phyloP scores from a whole-genome alignment of 2,329 filamentous ascomycete species.

The Pseudodiploospora longispora region DNA sequence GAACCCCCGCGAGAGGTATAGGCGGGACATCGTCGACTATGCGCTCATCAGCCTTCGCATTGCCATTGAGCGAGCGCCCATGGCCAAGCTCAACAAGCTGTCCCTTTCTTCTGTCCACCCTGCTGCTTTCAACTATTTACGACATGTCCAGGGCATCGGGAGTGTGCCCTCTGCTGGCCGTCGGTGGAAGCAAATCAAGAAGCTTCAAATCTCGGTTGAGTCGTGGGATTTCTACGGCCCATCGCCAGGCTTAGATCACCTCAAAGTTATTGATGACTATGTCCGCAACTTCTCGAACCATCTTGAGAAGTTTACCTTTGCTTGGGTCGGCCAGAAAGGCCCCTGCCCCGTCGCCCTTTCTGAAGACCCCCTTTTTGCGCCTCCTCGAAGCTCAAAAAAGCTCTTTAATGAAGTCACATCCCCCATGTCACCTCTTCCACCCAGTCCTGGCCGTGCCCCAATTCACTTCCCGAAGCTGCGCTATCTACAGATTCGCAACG shows the following conservation, averaged over 20 bases:
- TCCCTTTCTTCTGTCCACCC: constrained; percentile 69
- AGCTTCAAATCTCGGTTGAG: constrained; percentile 65
- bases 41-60: constrained; percentile 81
- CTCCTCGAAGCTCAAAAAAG: constrained; percentile 45
- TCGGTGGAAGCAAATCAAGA: constrained; percentile 70
- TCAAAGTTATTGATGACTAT: constrained; percentile 75
- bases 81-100: constrained; percentile 59
- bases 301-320: constrained; percentile 65
- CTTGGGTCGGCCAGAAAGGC: constrained; percentile 68
- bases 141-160: constrained; percentile 66
- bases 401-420: constrained; percentile 58
- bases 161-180: constrained; percentile 62
- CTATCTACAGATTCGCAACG: constrained; percentile 64
- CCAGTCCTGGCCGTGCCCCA: constrained; percentile 41
- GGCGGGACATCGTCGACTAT: constrained; percentile 76
- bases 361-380: constrained; percentile 60
- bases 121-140: constrained; percentile 67
- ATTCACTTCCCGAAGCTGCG: constrained; percentile 61
- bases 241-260: constrained; percentile 57
- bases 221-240: constrained; percentile 56
- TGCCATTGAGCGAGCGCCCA: constrained; percentile 64
- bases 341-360: constrained; percentile 66
- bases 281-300: constrained; percentile 59
- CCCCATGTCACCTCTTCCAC: constrained; percentile 55
- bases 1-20: constrained; percentile 58